Base-by-base conservation (phyloP, 1,284 basidiomycete genomes). In the Melampsora larici-populina region DNA sequence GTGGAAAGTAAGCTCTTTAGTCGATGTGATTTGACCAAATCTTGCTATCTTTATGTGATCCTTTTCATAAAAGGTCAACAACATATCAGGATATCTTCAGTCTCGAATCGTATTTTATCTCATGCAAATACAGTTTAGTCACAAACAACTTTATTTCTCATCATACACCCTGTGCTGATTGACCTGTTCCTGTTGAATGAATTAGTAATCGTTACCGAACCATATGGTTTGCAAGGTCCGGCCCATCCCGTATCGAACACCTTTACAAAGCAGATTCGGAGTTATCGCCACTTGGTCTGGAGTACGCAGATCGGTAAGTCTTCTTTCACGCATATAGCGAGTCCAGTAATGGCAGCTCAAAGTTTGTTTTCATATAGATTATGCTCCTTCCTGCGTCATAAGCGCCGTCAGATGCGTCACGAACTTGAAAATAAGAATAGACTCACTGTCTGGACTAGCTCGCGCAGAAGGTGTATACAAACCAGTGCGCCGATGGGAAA, bases 221-320 rank as follows among this genome's bases (percentile, higher is more conserved):
- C 26, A 78, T 78, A 17, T 78, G 75, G 75, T 78, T 78, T 46
- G 75, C 75, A 21, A 67, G 62, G 55, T 78, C 68, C 0, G 75
- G 75, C 0, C 75, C 75, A 36, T 78, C 75, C 7, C 88, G 97
- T 78, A 95, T 98, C 80, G 97, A 99, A 83, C 97, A 99, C 84
- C 97, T 95, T 4, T 99, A 96, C 87, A 97, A 97, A 85, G 95
- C 96, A 40, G 96, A 99, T 83, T 94, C 96, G 0, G 97, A 98
- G 83, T 88, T 99, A 9, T 97, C 94, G 0, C 91, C 93, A 1
- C 90, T 91, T 0, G 96, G 96, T 6, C 94, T 93, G 92, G 93
- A 97, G 79, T 99, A 99, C 81, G 90, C 95, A 0, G 91, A 94
- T 81, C 88, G 83, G 62, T 36, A 36, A 36, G 36, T 36, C 36